Conservation (phyloP, 2,329 filamentous ascomycete species). For the Nemania diffusa region DNA sequence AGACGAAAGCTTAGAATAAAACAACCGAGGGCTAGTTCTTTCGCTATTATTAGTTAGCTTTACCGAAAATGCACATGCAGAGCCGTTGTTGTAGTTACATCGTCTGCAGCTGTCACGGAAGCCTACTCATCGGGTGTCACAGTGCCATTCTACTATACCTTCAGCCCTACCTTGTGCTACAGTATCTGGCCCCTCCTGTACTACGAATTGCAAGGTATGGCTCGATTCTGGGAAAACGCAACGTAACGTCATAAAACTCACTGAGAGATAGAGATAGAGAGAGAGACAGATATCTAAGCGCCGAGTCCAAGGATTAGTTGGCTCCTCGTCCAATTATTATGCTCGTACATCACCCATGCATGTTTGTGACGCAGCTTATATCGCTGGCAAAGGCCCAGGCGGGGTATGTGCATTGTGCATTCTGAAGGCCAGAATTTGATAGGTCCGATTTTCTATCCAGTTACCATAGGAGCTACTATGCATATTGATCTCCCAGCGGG, state of each 20-base stretch:
- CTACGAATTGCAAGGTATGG: background rate
- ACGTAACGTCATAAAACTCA: background rate
- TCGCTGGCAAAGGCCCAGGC: background rate
- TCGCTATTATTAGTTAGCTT: too few relatives aligned
- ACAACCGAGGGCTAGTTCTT: too few relatives aligned
- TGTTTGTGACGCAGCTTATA: background rate
- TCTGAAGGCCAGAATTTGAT: background rate
- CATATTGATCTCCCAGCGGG: constrained; percentile 6
- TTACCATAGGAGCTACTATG: background rate
- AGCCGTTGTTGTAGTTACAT: constrained; percentile 3
- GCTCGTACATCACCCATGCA: background rate
- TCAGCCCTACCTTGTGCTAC: constrained; percentile 1
- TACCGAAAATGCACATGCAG: background rate
- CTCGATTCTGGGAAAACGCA: background rate
- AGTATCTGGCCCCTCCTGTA: background rate
- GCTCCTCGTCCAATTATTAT: background rate
- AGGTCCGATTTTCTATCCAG: background rate
- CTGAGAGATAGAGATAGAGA: background rate
- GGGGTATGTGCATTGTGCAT: constrained; percentile 10
- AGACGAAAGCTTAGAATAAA: too few relatives aligned
- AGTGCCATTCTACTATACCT: background rate
- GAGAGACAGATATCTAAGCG: background rate
- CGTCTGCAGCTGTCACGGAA: background rate
- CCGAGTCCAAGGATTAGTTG: background rate
- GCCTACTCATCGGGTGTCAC: background rate